Evolutionary conservation across 2,329 filamentous ascomycete genomes (phyloP).

Genomic region (Cladosporium sp.): DNA sequence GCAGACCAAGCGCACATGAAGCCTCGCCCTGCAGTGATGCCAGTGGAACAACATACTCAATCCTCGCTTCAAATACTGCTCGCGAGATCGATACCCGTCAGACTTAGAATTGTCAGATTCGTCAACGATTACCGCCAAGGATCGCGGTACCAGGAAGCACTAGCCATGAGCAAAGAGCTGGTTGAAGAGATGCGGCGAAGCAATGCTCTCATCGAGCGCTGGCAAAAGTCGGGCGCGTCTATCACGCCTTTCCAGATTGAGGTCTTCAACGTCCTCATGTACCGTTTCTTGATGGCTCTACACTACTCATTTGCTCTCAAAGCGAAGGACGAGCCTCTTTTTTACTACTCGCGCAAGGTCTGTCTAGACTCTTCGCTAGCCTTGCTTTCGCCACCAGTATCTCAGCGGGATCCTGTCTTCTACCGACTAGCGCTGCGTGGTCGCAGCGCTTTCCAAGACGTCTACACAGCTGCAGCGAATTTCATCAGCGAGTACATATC

Average conservation of each 20-base stretch:
- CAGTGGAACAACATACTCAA: slow-evolving; percentile 1
- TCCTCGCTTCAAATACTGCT: slow-evolving; percentile 18
- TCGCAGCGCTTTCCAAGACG: slow-evolving; percentile 17
- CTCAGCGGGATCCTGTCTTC: slow-evolving; percentile 13
- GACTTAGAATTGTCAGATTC: slow-evolving; percentile 15
- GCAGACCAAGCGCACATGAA: neutral
- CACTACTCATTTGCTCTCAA: slow-evolving; percentile 15
- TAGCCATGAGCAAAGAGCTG: slow-evolving; percentile 16
- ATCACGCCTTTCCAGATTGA: slow-evolving; percentile 18
- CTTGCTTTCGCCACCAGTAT: slow-evolving; percentile 1
- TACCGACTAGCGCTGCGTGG: slow-evolving; percentile 15
- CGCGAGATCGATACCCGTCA: slow-evolving; percentile 3
- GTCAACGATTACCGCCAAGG: slow-evolving; percentile 15
- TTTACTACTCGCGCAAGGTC: slow-evolving; percentile 18
- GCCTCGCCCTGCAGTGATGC: neutral
- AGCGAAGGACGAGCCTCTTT: slow-evolving; percentile 18
- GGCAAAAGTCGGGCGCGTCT: slow-evolving; percentile 6
- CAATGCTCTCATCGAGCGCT: slow-evolving; percentile 11
- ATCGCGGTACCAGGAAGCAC: slow-evolving; percentile 10
- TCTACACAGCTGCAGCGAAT: slow-evolving; percentile 7
- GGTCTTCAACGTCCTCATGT: slow-evolving; percentile 14
- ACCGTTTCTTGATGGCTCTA: slow-evolving; percentile 15
- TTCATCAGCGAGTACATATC: slow-evolving; percentile 17
- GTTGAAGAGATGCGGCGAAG: slow-evolving; percentile 17
- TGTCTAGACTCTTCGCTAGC: slow-evolving; percentile 15